Base-by-base conservation (phyloP, 805 yeast genomes). In the Wickerhamomyces canadensis region DNA sequence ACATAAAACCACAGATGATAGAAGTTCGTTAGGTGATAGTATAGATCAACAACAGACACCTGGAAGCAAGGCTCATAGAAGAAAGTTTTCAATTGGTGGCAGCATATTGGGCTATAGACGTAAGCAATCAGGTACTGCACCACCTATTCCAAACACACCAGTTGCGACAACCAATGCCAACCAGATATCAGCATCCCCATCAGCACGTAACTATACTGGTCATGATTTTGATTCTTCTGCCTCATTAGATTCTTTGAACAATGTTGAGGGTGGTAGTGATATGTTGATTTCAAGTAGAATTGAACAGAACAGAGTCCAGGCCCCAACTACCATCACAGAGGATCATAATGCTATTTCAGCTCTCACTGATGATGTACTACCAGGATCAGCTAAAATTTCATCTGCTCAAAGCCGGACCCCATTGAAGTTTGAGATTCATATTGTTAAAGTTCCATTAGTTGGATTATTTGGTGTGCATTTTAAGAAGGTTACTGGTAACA, bases 401-500 rank as follows among this genome's bases (percentile, higher is more conserved):
- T 28, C 36, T 28, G 36, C 35, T 24, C 47, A 60, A 35, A 65
- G 65, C 17, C 60, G 74, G 45, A 71, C 79, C 17, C 95, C 95
- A 15, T 70, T 91, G 53, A 79, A 83, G 53, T 89, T 89, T 61
- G 97, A 91, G 57, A 84, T 91, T 44, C 88, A 84, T 57, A 79
- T 89, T 45, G 97, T 89, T 28, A 88, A 88, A 57, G 94, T 89
- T 33, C 95, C 96, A 32, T 71, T 89, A 47, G 84, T 89, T 37
- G 87, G 94, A 5, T 68, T 91, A 42, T 88, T 84, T 47, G 98
- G 98, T 61, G 89, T 89, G 33, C 97, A 91, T 59, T 88, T 89
- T 67, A 91, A 91, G 70, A 89, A 89, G 58, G 72, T 89, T 22
- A 73, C 84, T 40, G 98, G 98, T 53, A 88, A 91, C 58, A 86